phyloP scores from a whole-genome alignment of 163 green algal species.

The Volvox carteri region DNA sequence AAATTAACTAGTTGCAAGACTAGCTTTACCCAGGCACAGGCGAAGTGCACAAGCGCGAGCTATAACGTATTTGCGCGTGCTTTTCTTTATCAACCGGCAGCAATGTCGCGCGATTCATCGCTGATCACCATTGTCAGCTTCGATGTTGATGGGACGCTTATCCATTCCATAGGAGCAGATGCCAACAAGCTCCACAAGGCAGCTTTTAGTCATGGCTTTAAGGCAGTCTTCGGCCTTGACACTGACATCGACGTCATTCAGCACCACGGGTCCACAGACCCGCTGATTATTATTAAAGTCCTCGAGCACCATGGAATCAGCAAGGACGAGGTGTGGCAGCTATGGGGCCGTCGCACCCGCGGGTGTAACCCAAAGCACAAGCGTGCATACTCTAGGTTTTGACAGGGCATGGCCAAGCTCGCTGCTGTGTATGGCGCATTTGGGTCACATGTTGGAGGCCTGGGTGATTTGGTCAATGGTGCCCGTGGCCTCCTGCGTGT shows the following conservation, averaged over 20 bases:
- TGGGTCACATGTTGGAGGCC: too few species aligned
- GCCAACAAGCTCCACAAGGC: conserved; percentile 85
- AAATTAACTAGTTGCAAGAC: background rate
- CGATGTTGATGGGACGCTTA: conserved; percentile 86
- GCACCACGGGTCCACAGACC: conserved; percentile 82
- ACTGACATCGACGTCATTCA: conserved; percentile 79
- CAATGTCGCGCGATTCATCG: background rate
- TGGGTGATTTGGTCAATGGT: too few species aligned
- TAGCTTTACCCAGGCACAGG: background rate
- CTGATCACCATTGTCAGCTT: conserved; percentile 36
- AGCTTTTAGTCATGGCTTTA: conserved; percentile 75
- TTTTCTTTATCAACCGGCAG: background rate
- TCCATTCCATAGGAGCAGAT: conserved; percentile 68
- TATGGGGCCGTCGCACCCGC: too few species aligned
- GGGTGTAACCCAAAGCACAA: too few species aligned
- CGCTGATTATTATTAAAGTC: conserved; percentile 73
- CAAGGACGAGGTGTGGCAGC: conserved; percentile 67
- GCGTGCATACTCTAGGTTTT: too few species aligned
- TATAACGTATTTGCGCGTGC: background rate
- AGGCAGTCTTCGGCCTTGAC: conserved; percentile 72
- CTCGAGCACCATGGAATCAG: conserved; percentile 78
- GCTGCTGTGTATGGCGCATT: too few species aligned
- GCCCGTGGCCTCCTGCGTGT: too few species aligned
- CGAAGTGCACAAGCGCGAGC: background rate
- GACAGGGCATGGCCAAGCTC: too few species aligned